Base-by-base conservation (phyloP, 805 yeast genomes). In the Saturnispora serradocipensis region DNA sequence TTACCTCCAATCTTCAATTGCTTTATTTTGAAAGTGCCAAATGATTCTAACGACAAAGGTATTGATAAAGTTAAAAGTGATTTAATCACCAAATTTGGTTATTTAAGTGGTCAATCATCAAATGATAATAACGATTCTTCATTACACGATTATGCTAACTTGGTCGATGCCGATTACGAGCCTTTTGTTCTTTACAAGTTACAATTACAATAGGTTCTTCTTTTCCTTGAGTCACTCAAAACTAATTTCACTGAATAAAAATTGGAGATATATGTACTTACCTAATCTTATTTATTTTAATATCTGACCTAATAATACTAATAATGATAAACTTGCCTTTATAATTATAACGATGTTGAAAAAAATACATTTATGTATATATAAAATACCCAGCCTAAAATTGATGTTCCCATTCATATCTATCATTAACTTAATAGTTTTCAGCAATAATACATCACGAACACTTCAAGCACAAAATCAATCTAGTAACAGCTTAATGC, bases 151-250 rank as follows among this genome's bases (percentile, higher is more conserved):
- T 93, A 87, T 67, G 91, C 97, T 10, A 81, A 95, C 2, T 72
- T 93, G 61, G 97, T 89, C 47, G 99, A 93, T 68, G 81, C 91
- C 28, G 97, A 91, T 53, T 91, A 91, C 67, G 96, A 91, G 70
- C 98, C 98, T 49, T 93, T 93, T 71, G 99, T 91, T 49, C 69
- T 93, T 59, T 91, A 88, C 28, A 28, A 25, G 10, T 43, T 49
- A 25, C 43, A 38, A 18, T 38, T 38, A 38, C 42, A 38, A 20
- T 38, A 38, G 16, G 34, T 10, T 10, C 34, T 30, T 30, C 11
- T 13, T 30, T 30, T 11, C 13, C 13, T 4, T 4, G 9, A 2
- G 11, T 13, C 34, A 30, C 34, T 43, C 16, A 18, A 43, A 43
- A 43, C 20, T 43, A 24, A 24, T 20, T 18, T 10, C 8, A 45